These are phyloP conservation scores for Picochlorum sp. DNA, from an alignment of 139 green algal species.

Conservation along the genomic window DNA sequence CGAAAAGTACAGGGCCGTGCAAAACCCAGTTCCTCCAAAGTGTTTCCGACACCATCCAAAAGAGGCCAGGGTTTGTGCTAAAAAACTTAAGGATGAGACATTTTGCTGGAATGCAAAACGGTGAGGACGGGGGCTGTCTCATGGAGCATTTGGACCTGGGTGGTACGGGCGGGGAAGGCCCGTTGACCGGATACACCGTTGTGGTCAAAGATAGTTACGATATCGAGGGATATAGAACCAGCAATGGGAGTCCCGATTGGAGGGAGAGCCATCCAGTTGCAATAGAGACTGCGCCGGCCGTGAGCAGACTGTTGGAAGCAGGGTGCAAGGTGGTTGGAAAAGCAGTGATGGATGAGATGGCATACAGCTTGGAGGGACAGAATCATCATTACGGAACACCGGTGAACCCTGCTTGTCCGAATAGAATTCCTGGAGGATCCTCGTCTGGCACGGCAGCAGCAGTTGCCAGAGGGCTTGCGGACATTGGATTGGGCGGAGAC, in stretches of 20 bases:
- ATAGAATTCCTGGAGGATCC: constrained; percentile 79
- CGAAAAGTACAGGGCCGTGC: too few relatives aligned
- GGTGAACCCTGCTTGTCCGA: constrained; percentile 68
- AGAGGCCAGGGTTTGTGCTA: too few relatives aligned
- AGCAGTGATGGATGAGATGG: constrained; percentile 92
- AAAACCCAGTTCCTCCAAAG: background rate
- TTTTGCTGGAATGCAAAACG: too few relatives aligned
- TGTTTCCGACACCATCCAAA: too few relatives aligned
- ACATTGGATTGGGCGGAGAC: constrained; percentile 79
- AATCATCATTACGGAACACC: constrained; percentile 87
- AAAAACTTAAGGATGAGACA: too few relatives aligned
- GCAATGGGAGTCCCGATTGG: constrained; percentile 56
- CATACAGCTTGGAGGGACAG: constrained; percentile 56
- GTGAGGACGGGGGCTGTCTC: background rate
- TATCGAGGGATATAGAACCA: constrained; percentile 10
- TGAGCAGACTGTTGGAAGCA: constrained; percentile 64
- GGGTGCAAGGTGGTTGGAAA: constrained; percentile 65
- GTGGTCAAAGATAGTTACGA: constrained; percentile 43
- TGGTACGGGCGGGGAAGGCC: background rate
- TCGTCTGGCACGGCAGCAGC: constrained; percentile 80
- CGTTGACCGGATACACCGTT: constrained; percentile 15
- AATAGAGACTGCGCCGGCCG: constrained; percentile 39
- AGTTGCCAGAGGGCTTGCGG: constrained; percentile 59
- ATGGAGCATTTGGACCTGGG: background rate
- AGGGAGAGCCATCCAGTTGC: constrained; percentile 49